Percentiles rank a stretch among this genome's conserved stretches.
Evolutionary conservation across 345 rosid genomes (phyloP).

Genomic region (Corchorus capsularis): DNA sequence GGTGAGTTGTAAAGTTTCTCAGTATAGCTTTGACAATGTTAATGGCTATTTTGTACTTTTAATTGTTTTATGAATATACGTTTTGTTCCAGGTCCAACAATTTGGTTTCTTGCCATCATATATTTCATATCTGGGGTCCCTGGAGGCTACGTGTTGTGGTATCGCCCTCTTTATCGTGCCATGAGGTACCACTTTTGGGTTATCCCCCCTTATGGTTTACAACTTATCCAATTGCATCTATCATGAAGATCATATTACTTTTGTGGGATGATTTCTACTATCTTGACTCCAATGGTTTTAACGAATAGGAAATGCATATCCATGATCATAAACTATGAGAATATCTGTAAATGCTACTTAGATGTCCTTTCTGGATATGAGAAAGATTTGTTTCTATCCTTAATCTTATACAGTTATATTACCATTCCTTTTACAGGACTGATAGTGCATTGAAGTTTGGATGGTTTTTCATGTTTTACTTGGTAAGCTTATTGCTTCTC

Average conservation of each 20-base stretch:
- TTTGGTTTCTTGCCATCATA: constrained; percentile 96
- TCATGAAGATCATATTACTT: not conserved
- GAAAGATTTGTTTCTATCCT: not conserved
- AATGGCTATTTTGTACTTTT: constrained; percentile 13
- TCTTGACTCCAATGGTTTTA: not conserved
- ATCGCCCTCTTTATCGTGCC: constrained; percentile 95
- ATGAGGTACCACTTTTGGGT: constrained; percentile 60
- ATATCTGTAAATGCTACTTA: constrained; percentile 1
- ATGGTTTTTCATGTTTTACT: constrained; percentile 78
- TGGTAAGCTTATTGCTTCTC: constrained; percentile 47
- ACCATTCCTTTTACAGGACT: constrained; percentile 62
- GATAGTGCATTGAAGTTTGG: constrained; percentile 98
- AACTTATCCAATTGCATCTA: not conserved
- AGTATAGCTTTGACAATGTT: not conserved
- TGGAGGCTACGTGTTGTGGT: constrained; percentile 89
- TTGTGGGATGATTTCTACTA: not conserved
- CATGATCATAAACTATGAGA: not conserved
- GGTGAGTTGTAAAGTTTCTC: constrained; percentile 43
- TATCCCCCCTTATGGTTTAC: not conserved
- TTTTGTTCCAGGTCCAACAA: constrained; percentile 63
- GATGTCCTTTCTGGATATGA: not conserved
- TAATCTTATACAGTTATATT: not conserved
- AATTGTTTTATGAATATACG: constrained; percentile 2
- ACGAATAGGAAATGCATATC: not conserved
- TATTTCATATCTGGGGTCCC: constrained; percentile 89